Conservation (phyloP, 2,329 filamentous ascomycete genomes). For the Alternaria alternata region DNA sequence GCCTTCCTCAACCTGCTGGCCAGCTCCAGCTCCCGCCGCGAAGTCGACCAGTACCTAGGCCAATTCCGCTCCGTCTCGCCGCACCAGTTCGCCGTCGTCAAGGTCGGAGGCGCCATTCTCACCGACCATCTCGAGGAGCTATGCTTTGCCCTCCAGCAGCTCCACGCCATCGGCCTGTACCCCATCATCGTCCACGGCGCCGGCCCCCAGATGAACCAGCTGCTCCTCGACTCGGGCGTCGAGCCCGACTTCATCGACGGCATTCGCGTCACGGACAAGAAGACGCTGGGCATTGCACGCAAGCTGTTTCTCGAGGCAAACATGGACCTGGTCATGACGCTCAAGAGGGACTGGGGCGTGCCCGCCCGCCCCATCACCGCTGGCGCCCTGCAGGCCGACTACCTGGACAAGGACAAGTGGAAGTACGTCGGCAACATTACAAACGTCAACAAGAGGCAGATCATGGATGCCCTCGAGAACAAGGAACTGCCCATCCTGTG, state of each 20-base stretch:
- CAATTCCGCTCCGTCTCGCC: slow-evolving; percentile 97
- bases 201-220: slow-evolving; percentile 91
- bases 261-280: slow-evolving; percentile 92
- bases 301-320: slow-evolving; percentile 97
- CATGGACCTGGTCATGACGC: slow-evolving; percentile 85
- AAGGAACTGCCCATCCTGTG: slow-evolving; percentile 93
- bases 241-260: slow-evolving; percentile 97
- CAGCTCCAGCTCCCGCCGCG: slow-evolving; percentile 94
- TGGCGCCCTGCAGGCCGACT: slow-evolving; percentile 91
- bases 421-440: slow-evolving; percentile 96
- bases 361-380: slow-evolving; percentile 87
- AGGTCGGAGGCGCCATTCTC: slow-evolving; percentile 95
- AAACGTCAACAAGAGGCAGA: slow-evolving; percentile 86
- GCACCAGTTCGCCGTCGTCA: slow-evolving; percentile 97
- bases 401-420: slow-evolving; percentile 96
- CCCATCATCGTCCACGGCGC: slow-evolving; percentile 96
- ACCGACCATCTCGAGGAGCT: slow-evolving; percentile 93
- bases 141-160: slow-evolving; percentile 85
- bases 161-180: slow-evolving; percentile 93
- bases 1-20: slow-evolving; percentile 91
- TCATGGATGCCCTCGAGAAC: slow-evolving; percentile 85
- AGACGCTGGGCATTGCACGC: slow-evolving; percentile 88
- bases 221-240: slow-evolving; percentile 87
- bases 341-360: slow-evolving; percentile 84
- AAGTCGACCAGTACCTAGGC: slow-evolving; percentile 96